These are phyloP conservation scores for Thymus mandschuricus DNA, from an alignment of 257 asterid species.

Conservation along the genomic window DNA sequence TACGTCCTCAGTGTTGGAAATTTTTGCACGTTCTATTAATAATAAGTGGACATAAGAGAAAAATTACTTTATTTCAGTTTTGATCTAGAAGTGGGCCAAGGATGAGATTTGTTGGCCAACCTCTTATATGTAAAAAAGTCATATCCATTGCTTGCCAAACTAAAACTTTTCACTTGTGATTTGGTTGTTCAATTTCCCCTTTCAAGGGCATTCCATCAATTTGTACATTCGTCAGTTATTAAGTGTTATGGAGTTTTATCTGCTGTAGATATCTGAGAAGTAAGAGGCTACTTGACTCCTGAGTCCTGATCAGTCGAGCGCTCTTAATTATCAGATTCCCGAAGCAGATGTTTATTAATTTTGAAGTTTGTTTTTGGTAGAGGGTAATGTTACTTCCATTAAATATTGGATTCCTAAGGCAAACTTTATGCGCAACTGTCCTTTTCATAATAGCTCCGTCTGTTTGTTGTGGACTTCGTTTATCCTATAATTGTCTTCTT, in stretches of 20 bases:
- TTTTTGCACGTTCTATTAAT: conserved; percentile 13
- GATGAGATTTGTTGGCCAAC: conserved; percentile 46
- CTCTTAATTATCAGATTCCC: not conserved
- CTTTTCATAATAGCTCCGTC: not conserved
- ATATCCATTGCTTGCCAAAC: conserved; percentile 19
- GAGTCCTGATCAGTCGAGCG: conserved; percentile 10
- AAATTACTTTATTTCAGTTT: not conserved
- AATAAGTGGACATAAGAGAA: conserved; percentile 10
- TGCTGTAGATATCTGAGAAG: not conserved
- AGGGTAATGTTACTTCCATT: not conserved
- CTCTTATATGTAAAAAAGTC: conserved; percentile 30
- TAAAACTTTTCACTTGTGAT: conserved; percentile 8
- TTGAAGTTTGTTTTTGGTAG: conserved; percentile 8
- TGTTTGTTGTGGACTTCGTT: not conserved
- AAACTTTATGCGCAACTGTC: not conserved
- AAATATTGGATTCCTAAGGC: not conserved
- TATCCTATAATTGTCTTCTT: not conserved
- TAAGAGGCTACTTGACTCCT: too few relatives aligned
- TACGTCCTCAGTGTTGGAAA: conserved; percentile 1
- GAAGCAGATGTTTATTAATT: conserved; percentile 11
- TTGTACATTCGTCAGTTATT: not conserved
- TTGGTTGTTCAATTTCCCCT: not conserved
- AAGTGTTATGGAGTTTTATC: not conserved
- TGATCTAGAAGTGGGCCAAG: conserved; percentile 20
- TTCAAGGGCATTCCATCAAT: conserved; percentile 14